These are phyloP conservation scores for Cornus suecica DNA, from an alignment of 148 eudicot species.

Conservation along the genomic window DNA sequence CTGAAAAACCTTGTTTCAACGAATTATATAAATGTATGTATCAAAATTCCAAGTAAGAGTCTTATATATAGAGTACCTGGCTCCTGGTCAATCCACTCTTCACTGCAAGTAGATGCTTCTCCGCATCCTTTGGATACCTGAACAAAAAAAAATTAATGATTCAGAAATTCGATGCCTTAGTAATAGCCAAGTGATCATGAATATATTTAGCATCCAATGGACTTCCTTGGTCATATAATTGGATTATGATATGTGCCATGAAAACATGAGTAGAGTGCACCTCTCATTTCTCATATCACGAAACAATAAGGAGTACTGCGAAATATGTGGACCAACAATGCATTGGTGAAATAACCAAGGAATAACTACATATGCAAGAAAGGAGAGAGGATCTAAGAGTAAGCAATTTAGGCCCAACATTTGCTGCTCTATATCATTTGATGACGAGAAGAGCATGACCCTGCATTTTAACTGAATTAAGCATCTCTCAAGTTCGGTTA, in stretches of 20 bases:
- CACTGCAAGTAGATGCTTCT: slow-evolving; percentile 86
- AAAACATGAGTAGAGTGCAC: background rate
- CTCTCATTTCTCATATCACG: background rate
- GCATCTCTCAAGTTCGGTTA: background rate
- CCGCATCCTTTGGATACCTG: slow-evolving; percentile 94
- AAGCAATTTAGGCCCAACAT: no score
- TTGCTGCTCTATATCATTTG: background rate
- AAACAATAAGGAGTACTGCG: background rate
- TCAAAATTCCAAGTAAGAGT: background rate
- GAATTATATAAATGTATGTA: no score
- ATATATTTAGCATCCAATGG: background rate
- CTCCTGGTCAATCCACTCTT: slow-evolving; percentile 89
- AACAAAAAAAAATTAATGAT: slow-evolving; percentile 11
- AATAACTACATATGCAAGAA: no score
- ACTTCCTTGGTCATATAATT: background rate
- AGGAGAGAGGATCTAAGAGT: background rate
- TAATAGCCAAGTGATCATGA: background rate
- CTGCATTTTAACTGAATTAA: background rate
- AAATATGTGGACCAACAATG: no score
- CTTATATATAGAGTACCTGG: slow-evolving; percentile 47
- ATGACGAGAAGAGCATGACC: background rate
- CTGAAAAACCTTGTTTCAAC: no score
- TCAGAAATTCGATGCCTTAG: background rate
- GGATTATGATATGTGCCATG: background rate
- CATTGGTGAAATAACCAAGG: no score